These are phyloP conservation scores for Phytophthora lateralis DNA, from an alignment of 352 stramenopile genomes.

Conservation along the genomic window DNA sequence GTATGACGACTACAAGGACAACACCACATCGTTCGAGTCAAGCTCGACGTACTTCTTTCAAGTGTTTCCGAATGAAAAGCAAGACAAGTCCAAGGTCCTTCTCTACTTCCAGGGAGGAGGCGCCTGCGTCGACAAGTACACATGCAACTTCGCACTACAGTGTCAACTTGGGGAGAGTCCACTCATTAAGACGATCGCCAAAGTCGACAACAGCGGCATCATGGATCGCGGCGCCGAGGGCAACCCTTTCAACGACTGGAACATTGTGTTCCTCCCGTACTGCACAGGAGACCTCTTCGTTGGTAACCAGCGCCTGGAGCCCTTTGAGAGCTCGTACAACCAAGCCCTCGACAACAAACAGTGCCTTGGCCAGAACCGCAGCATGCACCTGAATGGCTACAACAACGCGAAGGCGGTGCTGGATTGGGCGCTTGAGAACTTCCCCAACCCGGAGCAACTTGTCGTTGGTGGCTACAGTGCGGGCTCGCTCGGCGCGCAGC, in stretches of 20 bases:
- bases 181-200: slow-evolving; percentile 46
- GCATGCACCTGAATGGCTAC: slow-evolving; percentile 57
- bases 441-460: slow-evolving; percentile 49
- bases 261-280: slow-evolving; percentile 71
- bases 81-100: slow-evolving; percentile 60
- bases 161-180: slow-evolving; percentile 39
- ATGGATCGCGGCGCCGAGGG: slow-evolving; percentile 42
- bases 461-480: slow-evolving; percentile 57
- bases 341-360: slow-evolving; percentile 39
- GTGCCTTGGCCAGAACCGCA: slow-evolving; percentile 39
- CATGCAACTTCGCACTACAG: slow-evolving; percentile 60
- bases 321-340: slow-evolving; percentile 33
- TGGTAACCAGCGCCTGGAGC: slow-evolving; percentile 31
- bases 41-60: slow-evolving; percentile 60
- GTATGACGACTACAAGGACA: slow-evolving; percentile 44
- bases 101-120: slow-evolving; percentile 63
- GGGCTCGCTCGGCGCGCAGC: slow-evolving; percentile 50
- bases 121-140: slow-evolving; percentile 54
- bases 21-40: slow-evolving; percentile 32
- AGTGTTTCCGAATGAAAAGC: slow-evolving; percentile 46
- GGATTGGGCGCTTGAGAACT: slow-evolving; percentile 62
- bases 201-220: slow-evolving; percentile 45
- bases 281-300: slow-evolving; percentile 71
- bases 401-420: slow-evolving; percentile 60
- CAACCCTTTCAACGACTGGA: slow-evolving; percentile 72